A percentile compares a stretch with the other conserved stretches of the same genome.
These are phyloP conservation scores for Rauvolfia tetraphylla DNA, from an alignment of 257 asterid species.

Conservation along the genomic window DNA sequence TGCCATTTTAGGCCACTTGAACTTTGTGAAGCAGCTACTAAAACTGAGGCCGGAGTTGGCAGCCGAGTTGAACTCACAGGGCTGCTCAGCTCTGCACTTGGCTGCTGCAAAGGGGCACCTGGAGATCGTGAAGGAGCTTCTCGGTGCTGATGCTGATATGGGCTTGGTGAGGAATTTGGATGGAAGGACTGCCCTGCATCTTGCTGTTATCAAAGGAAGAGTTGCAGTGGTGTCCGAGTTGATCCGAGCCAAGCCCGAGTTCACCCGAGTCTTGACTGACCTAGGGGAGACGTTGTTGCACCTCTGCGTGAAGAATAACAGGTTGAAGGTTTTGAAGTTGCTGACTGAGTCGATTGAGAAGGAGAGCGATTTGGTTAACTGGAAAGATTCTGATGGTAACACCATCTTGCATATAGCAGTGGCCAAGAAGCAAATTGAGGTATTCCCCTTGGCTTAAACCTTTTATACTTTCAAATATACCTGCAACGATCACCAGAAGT, in stretches of 20 bases:
- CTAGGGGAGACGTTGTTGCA: constrained; percentile 22
- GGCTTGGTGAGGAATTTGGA: constrained; percentile 27
- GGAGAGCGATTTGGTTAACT: constrained; percentile 23
- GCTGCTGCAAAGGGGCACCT: constrained; percentile 43
- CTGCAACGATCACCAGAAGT: neutral
- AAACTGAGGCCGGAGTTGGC: constrained; percentile 36
- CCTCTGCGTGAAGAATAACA: constrained; percentile 33
- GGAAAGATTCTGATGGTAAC: constrained; percentile 41
- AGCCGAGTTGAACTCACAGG: constrained; percentile 34
- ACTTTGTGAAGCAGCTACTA: constrained; percentile 24
- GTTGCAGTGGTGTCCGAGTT: constrained; percentile 32
- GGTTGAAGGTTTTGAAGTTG: constrained; percentile 29
- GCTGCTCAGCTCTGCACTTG: constrained; percentile 41
- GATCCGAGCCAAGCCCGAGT: constrained; percentile 17
- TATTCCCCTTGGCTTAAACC: neutral
- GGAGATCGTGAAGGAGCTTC: constrained; percentile 26
- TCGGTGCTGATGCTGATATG: constrained; percentile 16
- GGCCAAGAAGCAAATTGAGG: constrained; percentile 35
- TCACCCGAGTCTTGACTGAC: constrained; percentile 23
- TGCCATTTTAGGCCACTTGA: constrained; percentile 15
- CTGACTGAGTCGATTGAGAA: constrained; percentile 23
- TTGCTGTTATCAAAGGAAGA: constrained; percentile 40
- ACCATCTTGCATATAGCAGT: constrained; percentile 41
- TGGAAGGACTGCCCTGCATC: constrained; percentile 42
- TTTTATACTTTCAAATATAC: too few species aligned